These are phyloP conservation scores for Apiotrichum porosum DNA, from an alignment of 1,284 basidiomycete genomes.

Conservation along the genomic window DNA sequence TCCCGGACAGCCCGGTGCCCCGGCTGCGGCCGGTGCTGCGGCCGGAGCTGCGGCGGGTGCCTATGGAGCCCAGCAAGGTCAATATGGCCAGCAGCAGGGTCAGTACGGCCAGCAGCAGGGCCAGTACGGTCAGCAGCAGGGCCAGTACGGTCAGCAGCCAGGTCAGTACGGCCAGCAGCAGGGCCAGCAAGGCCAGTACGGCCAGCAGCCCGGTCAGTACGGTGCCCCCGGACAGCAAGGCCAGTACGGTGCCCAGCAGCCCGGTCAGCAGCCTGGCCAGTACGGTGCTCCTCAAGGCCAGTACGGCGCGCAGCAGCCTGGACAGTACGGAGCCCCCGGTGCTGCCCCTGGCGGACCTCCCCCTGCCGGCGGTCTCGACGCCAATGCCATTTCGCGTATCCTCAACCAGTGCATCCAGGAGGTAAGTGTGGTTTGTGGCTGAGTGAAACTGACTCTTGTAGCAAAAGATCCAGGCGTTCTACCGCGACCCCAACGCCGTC, in stretches of 20 bases:
- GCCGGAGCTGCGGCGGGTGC: conserved; percentile 6
- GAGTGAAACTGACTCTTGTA: conserved; percentile 19
- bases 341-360: conserved; percentile 19
- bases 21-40: conserved; percentile 1
- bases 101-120: conserved; percentile 17
- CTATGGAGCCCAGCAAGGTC: conserved; percentile 14
- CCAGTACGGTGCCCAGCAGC: conserved; percentile 4
- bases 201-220: conserved; percentile 23
- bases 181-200: conserved; percentile 16
- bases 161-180: conserved; percentile 14
- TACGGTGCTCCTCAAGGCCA: conserved; percentile 16
- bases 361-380: conserved; percentile 34
- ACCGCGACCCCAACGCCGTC: conserved; percentile 48
- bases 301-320: conserved; percentile 15
- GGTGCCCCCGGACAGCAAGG: conserved; percentile 19
- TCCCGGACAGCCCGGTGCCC: conserved; percentile 4
- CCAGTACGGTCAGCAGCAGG: conserved; percentile 13
- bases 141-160: conserved; percentile 8
- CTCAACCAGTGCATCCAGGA: conserved; percentile 48
- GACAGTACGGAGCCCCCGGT: conserved; percentile 24
- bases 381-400: conserved; percentile 4
- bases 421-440: conserved; percentile 30
- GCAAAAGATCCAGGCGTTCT: conserved; percentile 51
- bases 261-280: conserved; percentile 13
- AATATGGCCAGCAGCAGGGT: conserved; percentile 12